These are phyloP conservation scores for Boletales sp. DNA, from an alignment of 768 basidiomycete species.

Conservation along the genomic window DNA sequence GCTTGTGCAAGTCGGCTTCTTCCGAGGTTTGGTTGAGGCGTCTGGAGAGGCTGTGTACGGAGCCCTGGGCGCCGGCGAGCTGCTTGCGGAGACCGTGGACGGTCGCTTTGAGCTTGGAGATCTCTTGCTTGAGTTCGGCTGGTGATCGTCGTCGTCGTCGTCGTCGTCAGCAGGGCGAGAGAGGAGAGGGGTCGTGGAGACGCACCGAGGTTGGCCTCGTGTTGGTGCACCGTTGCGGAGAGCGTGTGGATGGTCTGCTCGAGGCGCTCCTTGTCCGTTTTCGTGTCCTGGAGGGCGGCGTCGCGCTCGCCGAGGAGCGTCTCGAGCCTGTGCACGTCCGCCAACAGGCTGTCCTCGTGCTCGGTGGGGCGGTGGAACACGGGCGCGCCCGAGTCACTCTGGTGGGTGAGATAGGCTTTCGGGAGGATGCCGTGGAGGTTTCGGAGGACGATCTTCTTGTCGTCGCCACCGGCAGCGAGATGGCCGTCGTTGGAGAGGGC, in stretches of 20 bases:
- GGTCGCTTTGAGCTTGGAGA: neutral
- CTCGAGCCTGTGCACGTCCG: neutral
- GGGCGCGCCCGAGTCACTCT: neutral
- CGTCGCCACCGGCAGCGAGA: slow-evolving; percentile 4
- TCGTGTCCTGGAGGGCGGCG: neutral
- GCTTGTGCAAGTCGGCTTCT: neutral
- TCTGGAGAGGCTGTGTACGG: neutral
- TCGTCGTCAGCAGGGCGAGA: neutral
- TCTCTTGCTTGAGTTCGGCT: slow-evolving; percentile 2
- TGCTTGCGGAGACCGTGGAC: neutral
- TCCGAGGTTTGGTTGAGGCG: neutral
- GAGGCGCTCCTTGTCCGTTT: neutral
- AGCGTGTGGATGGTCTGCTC: slow-evolving; percentile 1
- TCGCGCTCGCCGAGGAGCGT: slow-evolving; percentile 1
- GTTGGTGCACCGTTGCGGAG: neutral
- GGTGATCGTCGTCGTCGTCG: too few species aligned
- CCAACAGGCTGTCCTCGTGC: neutral
- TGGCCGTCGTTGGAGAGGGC: neutral
- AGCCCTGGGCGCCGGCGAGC: neutral
- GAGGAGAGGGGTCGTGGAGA: neutral
- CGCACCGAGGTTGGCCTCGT: neutral
- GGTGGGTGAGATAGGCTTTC: neutral
- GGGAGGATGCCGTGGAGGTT: slow-evolving; percentile 4
- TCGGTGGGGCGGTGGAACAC: neutral
- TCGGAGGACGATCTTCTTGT: slow-evolving; percentile 1